These are phyloP conservation scores for Yarrowia osloensis DNA, from an alignment of 805 yeast genomes.

Conservation along the genomic window DNA sequence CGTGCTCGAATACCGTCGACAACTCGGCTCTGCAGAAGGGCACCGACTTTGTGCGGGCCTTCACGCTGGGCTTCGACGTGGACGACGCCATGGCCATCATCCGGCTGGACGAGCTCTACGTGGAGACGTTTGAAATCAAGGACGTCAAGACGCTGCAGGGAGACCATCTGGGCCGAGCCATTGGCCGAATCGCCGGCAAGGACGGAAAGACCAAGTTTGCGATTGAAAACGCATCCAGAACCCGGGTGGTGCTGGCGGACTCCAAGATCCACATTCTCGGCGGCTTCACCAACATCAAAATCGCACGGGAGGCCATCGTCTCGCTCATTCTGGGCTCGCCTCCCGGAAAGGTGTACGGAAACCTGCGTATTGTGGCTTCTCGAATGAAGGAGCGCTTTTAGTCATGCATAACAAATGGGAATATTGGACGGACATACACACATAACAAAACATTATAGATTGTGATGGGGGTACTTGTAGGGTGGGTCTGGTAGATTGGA, in stretches of 20 bases:
- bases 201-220: slow-evolving; percentile 99
- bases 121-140: slow-evolving; percentile 94
- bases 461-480: too few species aligned
- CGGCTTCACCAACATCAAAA: slow-evolving; percentile 93
- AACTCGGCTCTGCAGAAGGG: slow-evolving; percentile 96
- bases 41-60: slow-evolving; percentile 94
- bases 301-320: slow-evolving; percentile 98
- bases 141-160: slow-evolving; percentile 95
- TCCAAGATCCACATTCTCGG: slow-evolving; percentile 95
- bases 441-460: slow-evolving; percentile 13
- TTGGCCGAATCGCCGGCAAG: slow-evolving; percentile 99
- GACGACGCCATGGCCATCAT: slow-evolving; percentile 95
- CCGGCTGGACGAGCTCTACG: slow-evolving; percentile 92
- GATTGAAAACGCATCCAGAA: slow-evolving; percentile 96
- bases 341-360: slow-evolving; percentile 97
- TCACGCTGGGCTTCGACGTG: slow-evolving; percentile 92
- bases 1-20: slow-evolving; percentile 80
- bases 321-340: slow-evolving; percentile 95
- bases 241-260: slow-evolving; percentile 96
- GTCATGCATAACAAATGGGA: slow-evolving; percentile 29
- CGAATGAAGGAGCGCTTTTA: slow-evolving; percentile 94
- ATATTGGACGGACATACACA: slow-evolving; percentile 9
- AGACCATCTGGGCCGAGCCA: slow-evolving; percentile 96
- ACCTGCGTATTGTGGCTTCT: slow-evolving; percentile 93
- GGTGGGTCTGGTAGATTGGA: neutral